Percentiles rank a stretch among this genome's conserved stretches.
phyloP scores from a whole-genome alignment of 2,329 filamentous ascomycete genomes.

The Truncatella angustata region DNA sequence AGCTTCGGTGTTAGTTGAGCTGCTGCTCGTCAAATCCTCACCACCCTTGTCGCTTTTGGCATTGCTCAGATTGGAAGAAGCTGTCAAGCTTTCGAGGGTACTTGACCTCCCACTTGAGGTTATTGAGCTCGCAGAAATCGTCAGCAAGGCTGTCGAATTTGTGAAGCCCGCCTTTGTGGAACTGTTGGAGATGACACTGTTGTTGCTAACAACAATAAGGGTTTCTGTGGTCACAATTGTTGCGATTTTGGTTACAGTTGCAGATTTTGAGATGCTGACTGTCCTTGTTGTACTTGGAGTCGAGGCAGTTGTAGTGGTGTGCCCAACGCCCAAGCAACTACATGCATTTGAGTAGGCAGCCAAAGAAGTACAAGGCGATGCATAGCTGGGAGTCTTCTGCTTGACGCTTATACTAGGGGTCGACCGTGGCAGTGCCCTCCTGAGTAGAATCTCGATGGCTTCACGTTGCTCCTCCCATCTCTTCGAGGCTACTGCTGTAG shows the following conservation, averaged over 20 bases:
- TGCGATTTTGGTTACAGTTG: constrained; percentile 7
- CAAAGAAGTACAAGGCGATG: constrained; percentile 14
- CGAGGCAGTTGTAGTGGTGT: constrained; percentile 12
- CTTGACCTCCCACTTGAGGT: background rate
- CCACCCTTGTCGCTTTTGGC: background rate
- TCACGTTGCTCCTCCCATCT: constrained; percentile 18
- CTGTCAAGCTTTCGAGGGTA: background rate
- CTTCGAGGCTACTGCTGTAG: constrained; percentile 13
- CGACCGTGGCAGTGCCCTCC: constrained; percentile 2
- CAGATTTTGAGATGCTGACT: constrained; percentile 6
- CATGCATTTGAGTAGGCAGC: constrained; percentile 19
- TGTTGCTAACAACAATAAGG: constrained; percentile 8
- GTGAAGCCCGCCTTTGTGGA: constrained; percentile 9
- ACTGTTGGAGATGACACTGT: constrained; percentile 6
- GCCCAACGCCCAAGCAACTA: constrained; percentile 17
- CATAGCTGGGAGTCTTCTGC: constrained; percentile 15
- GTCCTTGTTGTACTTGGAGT: constrained; percentile 13
- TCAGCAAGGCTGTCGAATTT: constrained; percentile 13
- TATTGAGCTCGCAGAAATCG: background rate
- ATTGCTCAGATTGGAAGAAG: background rate
- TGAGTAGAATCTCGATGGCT: constrained; percentile 14
- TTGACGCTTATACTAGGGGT: constrained; percentile 9
- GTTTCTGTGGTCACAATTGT: constrained; percentile 11
- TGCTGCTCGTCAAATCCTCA: background rate
- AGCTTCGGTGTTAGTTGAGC: background rate